Evolutionary conservation across 1,284 basidiomycete species (phyloP).

Genomic region (Ceratobasidium sp.): DNA sequence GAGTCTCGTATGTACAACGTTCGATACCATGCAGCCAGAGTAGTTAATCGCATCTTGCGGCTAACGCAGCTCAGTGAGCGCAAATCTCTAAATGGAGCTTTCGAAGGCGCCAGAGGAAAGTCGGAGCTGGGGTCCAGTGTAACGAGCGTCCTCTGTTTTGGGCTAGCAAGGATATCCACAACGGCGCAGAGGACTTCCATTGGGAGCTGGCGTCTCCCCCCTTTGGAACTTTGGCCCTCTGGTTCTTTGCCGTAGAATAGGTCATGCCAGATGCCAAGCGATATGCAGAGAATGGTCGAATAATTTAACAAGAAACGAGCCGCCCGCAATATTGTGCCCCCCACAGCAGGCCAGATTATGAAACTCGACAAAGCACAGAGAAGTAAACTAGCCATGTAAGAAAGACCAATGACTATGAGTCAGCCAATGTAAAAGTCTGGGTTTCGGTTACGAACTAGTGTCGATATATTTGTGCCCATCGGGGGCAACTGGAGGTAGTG

Average conservation of each 20-base stretch:
- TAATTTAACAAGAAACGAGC: no score
- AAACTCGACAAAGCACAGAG: no score
- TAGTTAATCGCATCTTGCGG: background rate
- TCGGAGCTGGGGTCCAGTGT: background rate
- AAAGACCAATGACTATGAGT: background rate
- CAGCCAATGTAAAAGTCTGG: background rate
- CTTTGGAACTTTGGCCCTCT: no score
- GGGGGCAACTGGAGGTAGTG: no score
- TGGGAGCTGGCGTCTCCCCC: background rate
- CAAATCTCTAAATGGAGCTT: background rate
- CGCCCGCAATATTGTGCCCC: no score
- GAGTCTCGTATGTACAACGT: background rate
- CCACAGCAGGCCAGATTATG: no score
- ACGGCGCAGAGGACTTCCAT: background rate
- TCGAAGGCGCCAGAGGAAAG: background rate
- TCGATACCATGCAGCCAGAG: slow-evolving; percentile 1
- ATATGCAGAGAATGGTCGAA: no score
- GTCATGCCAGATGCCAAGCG: background rate
- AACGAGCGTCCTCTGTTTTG: background rate
- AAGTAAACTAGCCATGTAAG: no score
- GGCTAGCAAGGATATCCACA: background rate
- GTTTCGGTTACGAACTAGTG: background rate
- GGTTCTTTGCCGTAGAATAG: background rate
- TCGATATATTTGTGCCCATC: background rate
- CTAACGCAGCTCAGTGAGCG: slow-evolving; percentile 18